Conservation (phyloP, 2,329 filamentous ascomycete species). For the Fusarium sp. region DNA sequence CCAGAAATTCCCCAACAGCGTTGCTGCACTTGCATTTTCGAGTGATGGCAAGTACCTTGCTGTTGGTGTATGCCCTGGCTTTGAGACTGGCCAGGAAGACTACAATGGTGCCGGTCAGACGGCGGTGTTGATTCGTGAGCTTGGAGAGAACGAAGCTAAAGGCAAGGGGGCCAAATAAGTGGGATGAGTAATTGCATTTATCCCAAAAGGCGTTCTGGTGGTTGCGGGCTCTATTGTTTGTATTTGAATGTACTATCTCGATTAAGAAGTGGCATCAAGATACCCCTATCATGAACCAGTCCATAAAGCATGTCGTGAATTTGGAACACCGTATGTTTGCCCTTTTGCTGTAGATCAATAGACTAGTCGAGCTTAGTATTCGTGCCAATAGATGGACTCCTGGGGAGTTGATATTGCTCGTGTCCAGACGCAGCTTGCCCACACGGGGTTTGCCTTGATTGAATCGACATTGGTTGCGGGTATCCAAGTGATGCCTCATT, state of each 20-base stretch:
- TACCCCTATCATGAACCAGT: conserved; percentile 49
- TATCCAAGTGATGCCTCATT: conserved; percentile 37
- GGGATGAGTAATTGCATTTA: conserved; percentile 28
- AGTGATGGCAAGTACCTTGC: conserved; percentile 82
- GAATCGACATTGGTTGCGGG: conserved; percentile 28
- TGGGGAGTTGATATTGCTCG: not conserved
- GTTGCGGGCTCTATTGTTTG: conserved; percentile 46
- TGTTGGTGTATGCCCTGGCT: conserved; percentile 85
- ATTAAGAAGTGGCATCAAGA: conserved; percentile 49
- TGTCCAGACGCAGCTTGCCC: not conserved
- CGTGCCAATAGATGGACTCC: conserved; percentile 29
- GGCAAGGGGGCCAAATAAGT: conserved; percentile 79
- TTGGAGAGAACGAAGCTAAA: conserved; percentile 89
- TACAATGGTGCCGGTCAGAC: conserved; percentile 79
- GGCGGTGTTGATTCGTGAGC: conserved; percentile 83
- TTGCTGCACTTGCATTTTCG: conserved; percentile 83
- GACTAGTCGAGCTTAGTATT: not conserved
- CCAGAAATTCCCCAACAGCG: conserved; percentile 82
- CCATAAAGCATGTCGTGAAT: not conserved
- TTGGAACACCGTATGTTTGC: not conserved
- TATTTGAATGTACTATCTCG: conserved; percentile 40
- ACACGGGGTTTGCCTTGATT: not conserved
- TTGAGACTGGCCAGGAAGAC: conserved; percentile 88
- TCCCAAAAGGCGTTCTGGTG: conserved; percentile 52
- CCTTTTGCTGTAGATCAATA: not conserved